Evolutionary conservation across 306 rosid species (phyloP).

Genomic region (Casuarina glauca): DNA sequence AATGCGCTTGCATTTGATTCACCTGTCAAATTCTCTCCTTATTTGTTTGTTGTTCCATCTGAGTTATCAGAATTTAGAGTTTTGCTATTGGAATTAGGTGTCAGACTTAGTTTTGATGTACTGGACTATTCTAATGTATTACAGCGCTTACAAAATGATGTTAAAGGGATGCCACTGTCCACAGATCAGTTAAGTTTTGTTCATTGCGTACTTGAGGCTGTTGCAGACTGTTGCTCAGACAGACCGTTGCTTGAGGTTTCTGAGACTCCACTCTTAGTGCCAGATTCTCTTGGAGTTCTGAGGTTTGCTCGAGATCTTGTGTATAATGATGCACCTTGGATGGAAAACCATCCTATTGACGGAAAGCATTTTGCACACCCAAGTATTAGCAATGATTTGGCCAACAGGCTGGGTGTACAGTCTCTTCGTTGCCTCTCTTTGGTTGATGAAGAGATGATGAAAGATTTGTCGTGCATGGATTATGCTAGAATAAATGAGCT

Average conservation of each 20-base stretch:
- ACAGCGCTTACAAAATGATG: slow-evolving; percentile 70
- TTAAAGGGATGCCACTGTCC: slow-evolving; percentile 67
- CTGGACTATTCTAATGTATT: slow-evolving; percentile 69
- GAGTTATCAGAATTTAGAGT: slow-evolving; percentile 83
- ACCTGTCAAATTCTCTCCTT: slow-evolving; percentile 94
- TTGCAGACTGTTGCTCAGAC: slow-evolving; percentile 73
- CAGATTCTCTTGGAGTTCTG: slow-evolving; percentile 78
- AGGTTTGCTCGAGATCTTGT: slow-evolving; percentile 68
- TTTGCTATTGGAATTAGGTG: slow-evolving; percentile 77
- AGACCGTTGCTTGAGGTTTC: slow-evolving; percentile 57
- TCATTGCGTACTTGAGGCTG: slow-evolving; percentile 81
- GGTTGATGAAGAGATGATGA: slow-evolving; percentile 79
- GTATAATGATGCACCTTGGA: slow-evolving; percentile 97
- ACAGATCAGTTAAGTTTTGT: slow-evolving; percentile 84
- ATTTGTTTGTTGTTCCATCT: slow-evolving; percentile 89
- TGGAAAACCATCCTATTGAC: slow-evolving; percentile 64
- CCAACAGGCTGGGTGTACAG: slow-evolving; percentile 78
- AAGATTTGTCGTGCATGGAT: slow-evolving; percentile 94
- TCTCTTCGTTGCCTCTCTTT: slow-evolving; percentile 88
- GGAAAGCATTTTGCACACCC: slow-evolving; percentile 86
- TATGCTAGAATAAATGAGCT: slow-evolving; percentile 78
- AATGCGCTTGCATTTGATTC: slow-evolving; percentile 93
- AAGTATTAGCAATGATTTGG: slow-evolving; percentile 85
- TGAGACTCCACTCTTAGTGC: slow-evolving; percentile 66
- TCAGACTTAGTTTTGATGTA: slow-evolving; percentile 70